Evolutionary conservation across 306 rosid genomes (phyloP), one percentile per base, ranked within the genome.

Genomic region (Hippophae rhamnoides): DNA sequence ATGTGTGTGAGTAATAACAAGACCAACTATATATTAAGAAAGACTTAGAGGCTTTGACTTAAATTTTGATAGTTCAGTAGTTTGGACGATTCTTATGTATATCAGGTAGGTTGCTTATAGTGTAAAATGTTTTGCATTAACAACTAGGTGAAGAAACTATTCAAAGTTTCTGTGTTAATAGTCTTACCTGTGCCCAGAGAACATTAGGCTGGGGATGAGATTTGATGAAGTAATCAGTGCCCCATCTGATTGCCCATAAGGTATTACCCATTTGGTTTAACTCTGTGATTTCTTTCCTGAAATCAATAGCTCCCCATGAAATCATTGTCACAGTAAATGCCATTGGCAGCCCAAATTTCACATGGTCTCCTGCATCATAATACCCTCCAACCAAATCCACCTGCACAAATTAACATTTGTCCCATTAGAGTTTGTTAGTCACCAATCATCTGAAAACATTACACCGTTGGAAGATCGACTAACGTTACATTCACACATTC

Each of bases 321-420:
- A 90, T 83, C 78, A 90, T 77, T 51, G 97, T 84, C 50, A 81
- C 69, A 44, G 79, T 73, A 67, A 77, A 84, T 9, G 97, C 95
- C 97, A 90, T 87, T 54, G 95, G 95, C 54, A 84, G 62, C 56
- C 97, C 95, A 73, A 90, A 87, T 52, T 90, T 90, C 67, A 90
- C 97, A 60, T 90, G 84, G 71, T 90, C 97, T 25, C 94, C 97
- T 9, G 97, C 97, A 60, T 90, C 97, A 70, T 90, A 86, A 73
- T 90, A 90, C 27, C 95, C 97, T 67, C 97, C 97, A 66, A 81
- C 89, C 77, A 87, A 64, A 75, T 90, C 73, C 56, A 74, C 95
- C 95, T 86, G 79, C 52, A 11, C 31, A 45, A 5, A 10, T 12
- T 0, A 3, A 31, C 8, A 31, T 31, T 31, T 31, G 38, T 31